Evolutionary conservation across 768 basidiomycete species (phyloP).

Genomic region (Mycena albidolilacea): DNA sequence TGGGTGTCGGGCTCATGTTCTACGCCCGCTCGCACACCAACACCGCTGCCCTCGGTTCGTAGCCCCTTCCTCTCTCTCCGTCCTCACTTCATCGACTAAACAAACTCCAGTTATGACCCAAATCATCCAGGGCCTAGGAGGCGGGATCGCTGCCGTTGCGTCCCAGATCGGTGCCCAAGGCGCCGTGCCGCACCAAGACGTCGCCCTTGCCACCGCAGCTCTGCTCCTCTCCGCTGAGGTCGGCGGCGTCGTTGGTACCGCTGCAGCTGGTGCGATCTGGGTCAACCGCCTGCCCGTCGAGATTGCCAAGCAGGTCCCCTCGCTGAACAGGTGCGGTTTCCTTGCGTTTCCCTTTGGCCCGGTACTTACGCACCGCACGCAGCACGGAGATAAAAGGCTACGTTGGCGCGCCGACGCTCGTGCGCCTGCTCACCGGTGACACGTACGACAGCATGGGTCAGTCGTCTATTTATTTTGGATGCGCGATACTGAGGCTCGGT

Average conservation of each 20-base stretch:
- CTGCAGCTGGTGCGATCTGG: slow-evolving; percentile 64
- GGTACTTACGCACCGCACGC: background rate
- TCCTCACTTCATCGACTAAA: background rate
- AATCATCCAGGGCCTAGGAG: slow-evolving; percentile 71
- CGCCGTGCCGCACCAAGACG: slow-evolving; percentile 63
- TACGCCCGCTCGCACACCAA: slow-evolving; percentile 59
- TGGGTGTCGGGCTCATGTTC: slow-evolving; percentile 67
- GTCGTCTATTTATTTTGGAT: slow-evolving; percentile 30
- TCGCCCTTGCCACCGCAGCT: slow-evolving; percentile 65
- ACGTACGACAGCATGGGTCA: slow-evolving; percentile 60
- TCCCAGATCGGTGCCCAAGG: slow-evolving; percentile 65
- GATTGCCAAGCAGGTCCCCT: slow-evolving; percentile 60
- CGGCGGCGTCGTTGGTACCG: slow-evolving; percentile 63
- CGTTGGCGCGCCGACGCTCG: slow-evolving; percentile 60
- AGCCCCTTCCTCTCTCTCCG: background rate
- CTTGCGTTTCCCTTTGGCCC: too few species aligned
- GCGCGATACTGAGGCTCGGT: background rate
- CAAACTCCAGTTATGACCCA: slow-evolving; percentile 59
- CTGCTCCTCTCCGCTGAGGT: slow-evolving; percentile 65
- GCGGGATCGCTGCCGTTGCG: slow-evolving; percentile 64
- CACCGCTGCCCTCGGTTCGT: slow-evolving; percentile 49
- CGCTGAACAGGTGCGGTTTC: slow-evolving; percentile 41
- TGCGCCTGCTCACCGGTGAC: slow-evolving; percentile 52
- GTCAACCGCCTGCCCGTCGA: slow-evolving; percentile 65
- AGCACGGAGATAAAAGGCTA: slow-evolving; percentile 48